These are phyloP conservation scores for Linum lewisii DNA, from an alignment of 345 rosid genomes.

Conservation along the genomic window DNA sequence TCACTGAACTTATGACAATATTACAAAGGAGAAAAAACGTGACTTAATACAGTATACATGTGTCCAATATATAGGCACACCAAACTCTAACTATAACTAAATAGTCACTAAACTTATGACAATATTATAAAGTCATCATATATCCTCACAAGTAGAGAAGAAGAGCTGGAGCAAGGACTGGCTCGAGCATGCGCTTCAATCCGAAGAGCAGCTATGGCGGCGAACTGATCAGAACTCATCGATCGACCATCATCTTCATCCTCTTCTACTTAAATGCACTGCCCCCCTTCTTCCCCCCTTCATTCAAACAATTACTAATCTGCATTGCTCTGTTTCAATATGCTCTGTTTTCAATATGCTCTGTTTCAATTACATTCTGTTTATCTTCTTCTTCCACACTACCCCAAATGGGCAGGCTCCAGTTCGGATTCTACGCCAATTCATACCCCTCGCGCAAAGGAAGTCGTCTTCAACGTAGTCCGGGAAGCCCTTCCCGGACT, in stretches of 20 bases:
- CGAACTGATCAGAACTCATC: constrained; percentile 13
- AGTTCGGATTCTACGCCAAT: constrained; percentile 45
- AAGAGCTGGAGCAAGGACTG: constrained; percentile 41
- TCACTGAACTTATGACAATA: too few relatives aligned
- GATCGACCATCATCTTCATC: too few relatives aligned
- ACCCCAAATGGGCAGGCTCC: constrained; percentile 34
- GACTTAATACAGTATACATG: too few relatives aligned
- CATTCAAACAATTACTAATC: too few relatives aligned
- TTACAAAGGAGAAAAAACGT: too few relatives aligned
- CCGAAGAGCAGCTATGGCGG: constrained; percentile 26
- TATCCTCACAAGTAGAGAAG: constrained; percentile 30
- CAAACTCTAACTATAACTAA: too few relatives aligned
- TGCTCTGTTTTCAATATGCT: not conserved
- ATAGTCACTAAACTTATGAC: too few relatives aligned
- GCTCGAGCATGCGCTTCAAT: constrained; percentile 64
- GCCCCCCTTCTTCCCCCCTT: too few relatives aligned
- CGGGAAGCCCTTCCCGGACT: constrained; percentile 36
- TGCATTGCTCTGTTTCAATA: too few relatives aligned
- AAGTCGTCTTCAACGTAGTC: constrained; percentile 37
- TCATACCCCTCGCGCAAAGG: constrained; percentile 62
- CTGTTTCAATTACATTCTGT: not conserved
- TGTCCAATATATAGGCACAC: too few relatives aligned
- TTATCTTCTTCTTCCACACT: not conserved
- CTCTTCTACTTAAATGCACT: too few relatives aligned
- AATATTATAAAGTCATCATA: too few relatives aligned